These are phyloP conservation scores for Porodaedalea pini DNA, from an alignment of 1,284 basidiomycete genomes.

Conservation along the genomic window DNA sequence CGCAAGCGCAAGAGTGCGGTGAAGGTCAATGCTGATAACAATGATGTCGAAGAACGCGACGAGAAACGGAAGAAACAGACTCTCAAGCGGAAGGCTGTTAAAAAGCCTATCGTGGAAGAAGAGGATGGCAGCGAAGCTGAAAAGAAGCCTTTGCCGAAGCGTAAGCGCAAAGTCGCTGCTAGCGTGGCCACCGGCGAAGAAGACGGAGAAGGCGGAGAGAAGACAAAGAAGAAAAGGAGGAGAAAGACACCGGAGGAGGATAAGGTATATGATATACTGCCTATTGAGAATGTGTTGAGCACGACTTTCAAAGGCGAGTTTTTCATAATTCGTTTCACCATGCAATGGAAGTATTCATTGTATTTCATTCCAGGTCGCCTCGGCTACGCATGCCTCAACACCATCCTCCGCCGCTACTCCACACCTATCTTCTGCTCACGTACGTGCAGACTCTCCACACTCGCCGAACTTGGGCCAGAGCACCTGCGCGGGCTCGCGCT, in stretches of 20 bases:
- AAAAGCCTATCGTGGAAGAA: not conserved
- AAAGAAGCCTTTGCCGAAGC: not conserved
- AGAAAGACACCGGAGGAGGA: slow-evolving; percentile 48
- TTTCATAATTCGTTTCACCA: slow-evolving; percentile 19
- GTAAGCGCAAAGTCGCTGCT: not conserved
- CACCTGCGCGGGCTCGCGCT: slow-evolving; percentile 45
- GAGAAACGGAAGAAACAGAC: not conserved
- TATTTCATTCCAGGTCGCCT: slow-evolving; percentile 44
- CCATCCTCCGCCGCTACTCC: slow-evolving; percentile 70
- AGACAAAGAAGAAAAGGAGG: slow-evolving; percentile 35
- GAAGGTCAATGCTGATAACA: not conserved
- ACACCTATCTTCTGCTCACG: slow-evolving; percentile 72
- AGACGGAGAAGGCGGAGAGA: slow-evolving; percentile 23
- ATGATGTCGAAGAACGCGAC: not conserved
- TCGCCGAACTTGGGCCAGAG: slow-evolving; percentile 18
- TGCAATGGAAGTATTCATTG: slow-evolving; percentile 6
- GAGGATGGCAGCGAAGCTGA: not conserved
- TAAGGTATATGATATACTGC: slow-evolving; percentile 69
- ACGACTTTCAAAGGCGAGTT: slow-evolving; percentile 63
- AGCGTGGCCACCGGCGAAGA: not conserved
- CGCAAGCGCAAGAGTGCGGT: not conserved
- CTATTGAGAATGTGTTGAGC: slow-evolving; percentile 49
- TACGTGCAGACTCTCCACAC: slow-evolving; percentile 49
- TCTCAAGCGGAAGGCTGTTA: slow-evolving; percentile 3
- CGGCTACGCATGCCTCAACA: slow-evolving; percentile 85